Evolutionary conservation across 2,329 filamentous ascomycete species (phyloP), one percentile per base, ranked within the genome.

Genomic region (Exophiala sideris): DNA sequence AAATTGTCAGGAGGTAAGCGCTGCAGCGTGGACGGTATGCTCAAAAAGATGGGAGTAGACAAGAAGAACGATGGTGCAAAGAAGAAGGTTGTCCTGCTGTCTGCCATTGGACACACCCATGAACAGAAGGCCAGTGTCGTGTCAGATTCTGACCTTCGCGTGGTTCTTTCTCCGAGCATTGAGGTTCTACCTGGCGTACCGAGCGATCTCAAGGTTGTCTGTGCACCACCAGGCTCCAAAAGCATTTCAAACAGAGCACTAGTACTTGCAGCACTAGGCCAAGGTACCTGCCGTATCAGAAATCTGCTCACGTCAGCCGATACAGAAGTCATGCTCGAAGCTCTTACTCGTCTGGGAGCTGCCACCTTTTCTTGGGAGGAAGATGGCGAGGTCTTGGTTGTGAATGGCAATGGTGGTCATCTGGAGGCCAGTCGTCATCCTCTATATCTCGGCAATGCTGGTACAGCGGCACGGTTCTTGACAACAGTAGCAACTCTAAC

Each of bases 41-140:
- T 99, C 52, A 81, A 87, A 62, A 95, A 95, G 69, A 99, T 99
- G 94, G 91, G 88, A 0, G 87, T 99, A 7, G 94, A 99, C 74
- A 99, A 99, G 81, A 99, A 99, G 78, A 99, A 99, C 62, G 88
- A 95, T 41, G 94, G 94, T 1, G 83, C 83, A 55, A 91, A 92
- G 72, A 99, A 99, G 79, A 97, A 96, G 74, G 88, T 99, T 59
- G 92, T 96, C 5, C 81, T 99, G 6, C 79, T 99, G 9, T 91
- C 91, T 1, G 88, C 88, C 10, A 95, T 99, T 67, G 94, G 94
- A 53, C 84, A 86, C 65, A 95, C 91, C 0, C 75, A 92, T 66
- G 94, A 99, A 73, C 87, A 84, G 50, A 88, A 87, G 70, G 94
- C 94, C 24, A 96, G 87, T 63, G 85, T 90, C 8, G 91, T 97